Evolutionary conservation across 768 basidiomycete species (phyloP).

Genomic region (Boletus reticulatus): DNA sequence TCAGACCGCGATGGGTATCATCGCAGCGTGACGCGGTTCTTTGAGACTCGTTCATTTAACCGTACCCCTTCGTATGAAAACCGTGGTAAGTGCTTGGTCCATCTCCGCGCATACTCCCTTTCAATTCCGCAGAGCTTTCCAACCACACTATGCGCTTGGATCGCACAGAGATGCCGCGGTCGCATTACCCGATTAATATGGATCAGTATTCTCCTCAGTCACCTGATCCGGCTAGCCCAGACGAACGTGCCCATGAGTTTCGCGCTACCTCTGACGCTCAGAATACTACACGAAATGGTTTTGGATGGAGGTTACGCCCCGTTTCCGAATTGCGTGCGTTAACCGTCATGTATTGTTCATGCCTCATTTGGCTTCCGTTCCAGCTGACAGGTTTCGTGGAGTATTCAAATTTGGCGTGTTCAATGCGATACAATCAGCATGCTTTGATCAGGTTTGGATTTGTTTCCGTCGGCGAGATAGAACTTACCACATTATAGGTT

Average conservation of each 20-base stretch:
- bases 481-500: conserved; percentile 43
- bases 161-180: background rate
- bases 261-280: background rate
- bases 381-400: conserved; percentile 78
- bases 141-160: background rate
- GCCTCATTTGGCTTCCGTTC: conserved; percentile 4
- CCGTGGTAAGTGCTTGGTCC: conserved; percentile 3
- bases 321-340: conserved; percentile 70
- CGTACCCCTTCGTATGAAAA: background rate
- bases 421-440: conserved; percentile 87
- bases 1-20: background rate
- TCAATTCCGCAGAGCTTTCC: conserved; percentile 4
- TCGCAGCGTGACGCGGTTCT: background rate
- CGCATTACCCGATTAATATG: background rate
- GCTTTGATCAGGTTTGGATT: conserved; percentile 63
- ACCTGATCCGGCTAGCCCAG: background rate
- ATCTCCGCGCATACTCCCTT: background rate
- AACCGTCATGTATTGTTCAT: background rate
- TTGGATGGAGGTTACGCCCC: conserved; percentile 57
- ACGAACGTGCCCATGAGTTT: background rate
- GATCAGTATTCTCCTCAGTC: background rate
- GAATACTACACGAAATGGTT: conserved; percentile 34
- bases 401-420: conserved; percentile 89
- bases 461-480: background rate
- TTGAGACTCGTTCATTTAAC: background rate